These are phyloP conservation scores for Trichosporon asahii DNA, from an alignment of 1,284 basidiomycete species.

Conservation along the genomic window DNA sequence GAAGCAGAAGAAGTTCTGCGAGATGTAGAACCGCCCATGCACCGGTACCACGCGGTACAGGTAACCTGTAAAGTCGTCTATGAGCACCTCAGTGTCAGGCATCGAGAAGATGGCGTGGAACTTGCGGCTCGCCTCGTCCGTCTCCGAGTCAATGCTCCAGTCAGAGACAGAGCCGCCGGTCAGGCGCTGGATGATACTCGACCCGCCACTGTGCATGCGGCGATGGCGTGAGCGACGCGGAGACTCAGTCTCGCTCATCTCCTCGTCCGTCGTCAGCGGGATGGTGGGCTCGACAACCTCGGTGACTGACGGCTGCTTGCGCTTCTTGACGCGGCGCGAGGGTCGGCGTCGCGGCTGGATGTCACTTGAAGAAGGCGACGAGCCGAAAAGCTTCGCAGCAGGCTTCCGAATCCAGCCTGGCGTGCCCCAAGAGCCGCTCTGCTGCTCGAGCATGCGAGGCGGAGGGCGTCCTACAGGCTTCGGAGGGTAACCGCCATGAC, in stretches of 20 bases:
- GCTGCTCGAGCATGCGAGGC: slow-evolving; percentile 26
- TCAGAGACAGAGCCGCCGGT: not conserved
- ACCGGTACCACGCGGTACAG: slow-evolving; percentile 81
- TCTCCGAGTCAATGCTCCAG: slow-evolving; percentile 20
- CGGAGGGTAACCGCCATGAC: slow-evolving; percentile 42
- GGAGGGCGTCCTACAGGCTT: slow-evolving; percentile 37
- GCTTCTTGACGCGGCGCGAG: slow-evolving; percentile 7
- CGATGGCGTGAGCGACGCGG: slow-evolving; percentile 9
- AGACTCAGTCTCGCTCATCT: slow-evolving; percentile 15
- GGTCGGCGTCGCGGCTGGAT: not conserved
- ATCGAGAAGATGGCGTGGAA: slow-evolving; percentile 77
- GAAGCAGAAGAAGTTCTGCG: slow-evolving; percentile 85
- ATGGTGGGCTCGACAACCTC: slow-evolving; percentile 28
- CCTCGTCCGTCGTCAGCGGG: slow-evolving; percentile 18
- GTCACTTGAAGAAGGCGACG: slow-evolving; percentile 23
- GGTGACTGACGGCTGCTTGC: slow-evolving; percentile 23
- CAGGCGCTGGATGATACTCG: not conserved
- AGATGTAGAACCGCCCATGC: slow-evolving; percentile 79
- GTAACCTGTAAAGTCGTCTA: slow-evolving; percentile 85
- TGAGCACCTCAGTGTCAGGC: slow-evolving; percentile 75
- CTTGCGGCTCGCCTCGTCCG: slow-evolving; percentile 49
- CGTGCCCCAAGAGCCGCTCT: slow-evolving; percentile 3
- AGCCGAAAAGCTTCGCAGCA: slow-evolving; percentile 37
- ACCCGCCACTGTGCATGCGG: not conserved
- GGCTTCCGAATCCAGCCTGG: slow-evolving; percentile 45